Evolutionary conservation across 768 basidiomycete species (phyloP).

Genomic region (Termitomyces sp.): DNA sequence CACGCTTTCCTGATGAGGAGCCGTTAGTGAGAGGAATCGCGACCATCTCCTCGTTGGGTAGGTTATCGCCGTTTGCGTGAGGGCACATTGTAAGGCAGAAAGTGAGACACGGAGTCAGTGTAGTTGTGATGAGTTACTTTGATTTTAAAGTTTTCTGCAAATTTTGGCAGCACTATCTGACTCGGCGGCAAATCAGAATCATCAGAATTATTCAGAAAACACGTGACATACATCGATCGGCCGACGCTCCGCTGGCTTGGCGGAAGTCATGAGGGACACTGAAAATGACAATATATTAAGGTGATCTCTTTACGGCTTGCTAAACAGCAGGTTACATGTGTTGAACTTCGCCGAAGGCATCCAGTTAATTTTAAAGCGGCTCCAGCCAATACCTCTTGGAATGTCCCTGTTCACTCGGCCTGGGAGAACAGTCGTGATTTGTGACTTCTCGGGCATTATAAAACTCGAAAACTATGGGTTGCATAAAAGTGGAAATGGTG

Average conservation of each 20-base stretch:
- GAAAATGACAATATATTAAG: no score
- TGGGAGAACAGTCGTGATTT: no score
- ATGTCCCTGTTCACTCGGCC: neutral
- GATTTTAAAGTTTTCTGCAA: slow-evolving; percentile 13
- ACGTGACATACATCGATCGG: slow-evolving; percentile 2
- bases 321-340: neutral
- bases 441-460: no score
- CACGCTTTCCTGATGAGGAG: slow-evolving; percentile 39
- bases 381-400: neutral
- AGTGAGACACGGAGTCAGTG: neutral
- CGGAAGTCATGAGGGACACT: neutral
- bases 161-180: slow-evolving; percentile 12
- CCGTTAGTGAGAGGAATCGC: slow-evolving; percentile 49
- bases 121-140: slow-evolving; percentile 2
- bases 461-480: no score
- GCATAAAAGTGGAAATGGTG: no score
- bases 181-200: slow-evolving; percentile 6
- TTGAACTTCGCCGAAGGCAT: neutral
- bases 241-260: slow-evolving; percentile 4
- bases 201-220: slow-evolving; percentile 2
- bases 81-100: slow-evolving; percentile 51
- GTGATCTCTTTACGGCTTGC: no score
- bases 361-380: neutral
- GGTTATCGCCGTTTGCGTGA: slow-evolving; percentile 44
- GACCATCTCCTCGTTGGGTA: slow-evolving; percentile 61